Percentiles rank a stretch among this genome's conserved stretches.
Evolutionary conservation across 768 basidiomycete species (phyloP).

Genomic region (Russula sp.): DNA sequence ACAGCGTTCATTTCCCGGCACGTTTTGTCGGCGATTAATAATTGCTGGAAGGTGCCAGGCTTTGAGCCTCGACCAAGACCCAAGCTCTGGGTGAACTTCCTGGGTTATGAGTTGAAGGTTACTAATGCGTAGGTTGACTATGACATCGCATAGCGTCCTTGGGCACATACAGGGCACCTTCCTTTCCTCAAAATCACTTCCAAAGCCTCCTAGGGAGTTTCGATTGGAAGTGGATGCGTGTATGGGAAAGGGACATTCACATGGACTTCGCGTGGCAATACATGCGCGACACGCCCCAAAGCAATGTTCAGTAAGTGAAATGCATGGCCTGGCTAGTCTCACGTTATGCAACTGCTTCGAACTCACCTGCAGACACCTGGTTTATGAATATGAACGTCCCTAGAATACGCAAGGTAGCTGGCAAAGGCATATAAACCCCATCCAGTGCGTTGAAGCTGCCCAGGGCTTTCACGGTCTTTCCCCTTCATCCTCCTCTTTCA

Average conservation of each 20-base stretch:
- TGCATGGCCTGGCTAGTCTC: slow-evolving; percentile 8
- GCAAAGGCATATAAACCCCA: slow-evolving; percentile 10
- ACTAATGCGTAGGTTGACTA: slow-evolving; percentile 12
- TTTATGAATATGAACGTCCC: neutral
- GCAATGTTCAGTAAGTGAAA: slow-evolving; percentile 18
- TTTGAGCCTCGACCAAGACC: neutral
- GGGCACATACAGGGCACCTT: neutral
- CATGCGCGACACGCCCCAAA: slow-evolving; percentile 14
- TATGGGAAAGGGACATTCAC: slow-evolving; percentile 6
- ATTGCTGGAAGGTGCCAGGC: slow-evolving; percentile 11
- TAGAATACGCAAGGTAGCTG: slow-evolving; percentile 6
- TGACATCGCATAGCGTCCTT: neutral
- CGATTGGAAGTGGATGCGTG: neutral
- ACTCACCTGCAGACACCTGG: slow-evolving; percentile 11
- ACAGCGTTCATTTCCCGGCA: slow-evolving; percentile 8
- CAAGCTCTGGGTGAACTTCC: neutral
- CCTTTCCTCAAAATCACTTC: slow-evolving; percentile 1
- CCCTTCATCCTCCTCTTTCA: slow-evolving; percentile 11
- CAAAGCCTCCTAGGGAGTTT: neutral
- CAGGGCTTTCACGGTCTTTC: slow-evolving; percentile 21
- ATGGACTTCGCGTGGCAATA: slow-evolving; percentile 18
- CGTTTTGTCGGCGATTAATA: slow-evolving; percentile 15
- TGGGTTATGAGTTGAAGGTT: slow-evolving; percentile 1
- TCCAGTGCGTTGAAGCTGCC: neutral
- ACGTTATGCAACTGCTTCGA: slow-evolving; percentile 1